These are phyloP conservation scores for Calocera cornea DNA, from an alignment of 768 basidiomycete species.

Conservation along the genomic window DNA sequence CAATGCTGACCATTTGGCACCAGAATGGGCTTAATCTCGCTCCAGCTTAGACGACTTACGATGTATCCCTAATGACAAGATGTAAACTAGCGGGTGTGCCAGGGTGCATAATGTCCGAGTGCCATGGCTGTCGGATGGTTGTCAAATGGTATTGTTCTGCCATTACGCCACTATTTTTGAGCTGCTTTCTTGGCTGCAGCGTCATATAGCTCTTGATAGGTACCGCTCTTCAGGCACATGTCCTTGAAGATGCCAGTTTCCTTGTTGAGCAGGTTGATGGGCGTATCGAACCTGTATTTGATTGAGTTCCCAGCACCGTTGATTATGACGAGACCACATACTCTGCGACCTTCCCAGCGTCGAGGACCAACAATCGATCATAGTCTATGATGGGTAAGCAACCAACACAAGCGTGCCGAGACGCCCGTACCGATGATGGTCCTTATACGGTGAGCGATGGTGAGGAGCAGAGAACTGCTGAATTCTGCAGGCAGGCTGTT, in stretches of 20 bases:
- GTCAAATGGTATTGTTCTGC: not conserved
- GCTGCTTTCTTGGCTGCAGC: conserved; percentile 33
- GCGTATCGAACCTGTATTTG: conserved; percentile 45
- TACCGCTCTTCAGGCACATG: conserved; percentile 62
- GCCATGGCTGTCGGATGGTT: too few species aligned
- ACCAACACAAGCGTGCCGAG: too few species aligned
- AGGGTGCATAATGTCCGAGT: not conserved
- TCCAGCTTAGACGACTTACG: not conserved
- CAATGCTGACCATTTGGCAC: not conserved
- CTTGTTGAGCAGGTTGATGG: conserved; percentile 48
- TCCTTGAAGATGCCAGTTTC: conserved; percentile 49
- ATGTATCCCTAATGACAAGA: not conserved
- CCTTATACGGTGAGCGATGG: conserved; percentile 63
- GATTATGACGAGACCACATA: conserved; percentile 10
- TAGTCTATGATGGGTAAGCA: conserved; percentile 39
- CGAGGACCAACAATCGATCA: conserved; percentile 65
- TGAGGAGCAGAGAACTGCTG: conserved; percentile 54
- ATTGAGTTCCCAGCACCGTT: conserved; percentile 12
- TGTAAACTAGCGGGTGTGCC: not conserved
- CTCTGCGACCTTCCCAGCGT: conserved; percentile 28
- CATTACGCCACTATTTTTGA: not conserved
- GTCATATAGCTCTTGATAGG: conserved; percentile 43
- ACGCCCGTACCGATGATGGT: conserved; percentile 40
- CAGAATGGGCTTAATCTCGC: not conserved
- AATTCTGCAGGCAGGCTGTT: conserved; percentile 38